These are phyloP conservation scores for Paramecium bursaria DNA, from an alignment of 73 alveolate species.

Conservation along the genomic window DNA sequence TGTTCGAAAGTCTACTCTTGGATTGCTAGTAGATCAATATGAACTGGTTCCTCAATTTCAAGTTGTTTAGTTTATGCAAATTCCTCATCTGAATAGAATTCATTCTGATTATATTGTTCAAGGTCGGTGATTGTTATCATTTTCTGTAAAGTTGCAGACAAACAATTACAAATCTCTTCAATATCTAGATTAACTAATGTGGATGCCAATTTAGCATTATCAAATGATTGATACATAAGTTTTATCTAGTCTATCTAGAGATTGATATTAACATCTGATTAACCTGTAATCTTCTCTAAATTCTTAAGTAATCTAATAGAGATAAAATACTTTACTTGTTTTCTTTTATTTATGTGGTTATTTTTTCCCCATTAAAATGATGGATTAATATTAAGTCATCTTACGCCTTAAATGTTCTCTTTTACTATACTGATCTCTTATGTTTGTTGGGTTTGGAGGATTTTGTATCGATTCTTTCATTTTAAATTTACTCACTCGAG, in stretches of 20 bases:
- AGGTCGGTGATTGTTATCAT: slow-evolving; percentile 4
- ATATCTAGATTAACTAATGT: slow-evolving; percentile 75
- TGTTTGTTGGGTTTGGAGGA: neutral
- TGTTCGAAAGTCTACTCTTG: neutral
- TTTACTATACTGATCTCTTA: neutral
- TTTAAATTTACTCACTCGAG: neutral
- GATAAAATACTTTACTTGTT: neutral
- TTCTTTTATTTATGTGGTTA: neutral
- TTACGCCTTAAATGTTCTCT: neutral
- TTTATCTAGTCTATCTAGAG: slow-evolving; percentile 15
- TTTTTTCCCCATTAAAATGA: neutral
- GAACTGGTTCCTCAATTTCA: neutral
- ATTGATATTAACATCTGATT: neutral
- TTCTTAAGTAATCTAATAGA: neutral
- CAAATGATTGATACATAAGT: slow-evolving; percentile 71
- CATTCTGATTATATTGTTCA: neutral
- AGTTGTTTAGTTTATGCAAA: neutral
- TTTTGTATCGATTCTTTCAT: neutral
- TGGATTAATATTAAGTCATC: neutral
- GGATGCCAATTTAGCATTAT: slow-evolving; percentile 70
- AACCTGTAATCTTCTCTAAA: neutral
- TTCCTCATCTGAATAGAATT: neutral
- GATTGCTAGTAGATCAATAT: neutral
- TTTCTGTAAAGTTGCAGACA: slow-evolving; percentile 65
- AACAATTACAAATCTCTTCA: slow-evolving; percentile 75